These are phyloP conservation scores for Baudoinia panamericana DNA, from an alignment of 495 filamentous ascomycete genomes.

Conservation along the genomic window DNA sequence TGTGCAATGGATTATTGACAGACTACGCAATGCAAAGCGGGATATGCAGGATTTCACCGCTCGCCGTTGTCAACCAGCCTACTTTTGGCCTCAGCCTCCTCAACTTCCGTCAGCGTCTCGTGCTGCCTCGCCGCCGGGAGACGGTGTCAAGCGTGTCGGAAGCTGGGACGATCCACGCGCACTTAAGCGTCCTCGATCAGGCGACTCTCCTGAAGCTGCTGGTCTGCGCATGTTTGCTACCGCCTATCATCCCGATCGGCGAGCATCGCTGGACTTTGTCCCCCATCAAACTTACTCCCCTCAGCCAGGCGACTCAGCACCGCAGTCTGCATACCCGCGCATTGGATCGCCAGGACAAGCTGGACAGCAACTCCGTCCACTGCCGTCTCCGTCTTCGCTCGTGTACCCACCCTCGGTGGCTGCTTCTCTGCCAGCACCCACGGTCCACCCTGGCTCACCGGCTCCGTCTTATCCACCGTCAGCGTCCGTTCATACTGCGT, in stretches of 20 bases:
- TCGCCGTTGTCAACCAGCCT: not conserved
- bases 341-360: constrained; percentile 1
- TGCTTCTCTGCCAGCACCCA: constrained; percentile 8
- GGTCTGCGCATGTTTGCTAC: not conserved
- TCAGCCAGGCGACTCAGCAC: constrained; percentile 3
- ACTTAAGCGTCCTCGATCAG: constrained; percentile 8
- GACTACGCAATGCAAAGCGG: constrained; percentile 4
- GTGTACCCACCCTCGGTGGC: constrained; percentile 9
- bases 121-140: not conserved
- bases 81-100: constrained; percentile 3
- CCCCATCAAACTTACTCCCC: constrained; percentile 1
- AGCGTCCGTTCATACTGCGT: constrained; percentile 13
- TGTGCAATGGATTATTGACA: constrained; percentile 15
- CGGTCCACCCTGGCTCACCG: constrained; percentile 22
- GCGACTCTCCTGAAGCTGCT: not conserved
- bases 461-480: constrained; percentile 16
- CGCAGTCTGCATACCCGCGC: constrained; percentile 7
- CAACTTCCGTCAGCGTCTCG: constrained; percentile 4
- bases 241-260: not conserved
- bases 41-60: constrained; percentile 7
- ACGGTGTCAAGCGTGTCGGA: constrained; percentile 6
- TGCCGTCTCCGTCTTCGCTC: constrained; percentile 14
- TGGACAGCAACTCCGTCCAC: not conserved
- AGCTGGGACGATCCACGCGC: no score
- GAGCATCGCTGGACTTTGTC: constrained; percentile 4